A percentile compares a stretch with the other conserved stretches of the same genome.
These are phyloP conservation scores for Zasmidium citrigriseum DNA, from an alignment of 2,329 filamentous ascomycete genomes.

Conservation along the genomic window DNA sequence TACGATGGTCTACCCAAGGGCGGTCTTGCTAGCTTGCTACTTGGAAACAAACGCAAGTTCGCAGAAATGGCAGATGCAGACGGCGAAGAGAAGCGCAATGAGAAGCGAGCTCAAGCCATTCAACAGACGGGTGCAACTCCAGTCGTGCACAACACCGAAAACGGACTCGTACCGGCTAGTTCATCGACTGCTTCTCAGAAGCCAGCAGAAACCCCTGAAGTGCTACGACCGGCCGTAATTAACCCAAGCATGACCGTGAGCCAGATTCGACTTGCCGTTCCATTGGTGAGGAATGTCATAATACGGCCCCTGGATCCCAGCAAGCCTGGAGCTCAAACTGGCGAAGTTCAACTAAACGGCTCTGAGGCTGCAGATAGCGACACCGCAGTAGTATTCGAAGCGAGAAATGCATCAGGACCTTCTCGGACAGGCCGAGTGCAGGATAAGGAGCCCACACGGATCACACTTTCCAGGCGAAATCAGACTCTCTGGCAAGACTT, in stretches of 20 bases:
- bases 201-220: conserved; percentile 65
- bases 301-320: conserved; percentile 75
- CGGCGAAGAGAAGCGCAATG: conserved; percentile 65
- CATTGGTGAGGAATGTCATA: conserved; percentile 81
- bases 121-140: conserved; percentile 66
- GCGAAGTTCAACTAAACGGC: conserved; percentile 43
- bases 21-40: conserved; percentile 78
- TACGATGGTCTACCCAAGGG: conserved; percentile 91
- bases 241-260: conserved; percentile 80
- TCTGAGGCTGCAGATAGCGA: conserved; percentile 59
- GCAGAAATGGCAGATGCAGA: conserved; percentile 74
- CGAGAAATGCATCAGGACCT: conserved; percentile 71
- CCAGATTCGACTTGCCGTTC: conserved; percentile 83
- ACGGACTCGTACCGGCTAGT: conserved; percentile 77
- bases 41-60: conserved; percentile 91
- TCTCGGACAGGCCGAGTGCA: conserved; percentile 61
- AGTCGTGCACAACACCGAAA: conserved; percentile 73
- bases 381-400: conserved; percentile 73
- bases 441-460: conserved; percentile 77
- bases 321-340: conserved; percentile 44
- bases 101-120: conserved; percentile 60
- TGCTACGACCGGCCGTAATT: conserved; percentile 81
- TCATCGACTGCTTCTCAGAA: conserved; percentile 55
- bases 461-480: conserved; percentile 79
- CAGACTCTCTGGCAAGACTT: conserved; percentile 91